phyloP scores from a whole-genome alignment of 148 eudicot genomes.

The Cornus florida region DNA sequence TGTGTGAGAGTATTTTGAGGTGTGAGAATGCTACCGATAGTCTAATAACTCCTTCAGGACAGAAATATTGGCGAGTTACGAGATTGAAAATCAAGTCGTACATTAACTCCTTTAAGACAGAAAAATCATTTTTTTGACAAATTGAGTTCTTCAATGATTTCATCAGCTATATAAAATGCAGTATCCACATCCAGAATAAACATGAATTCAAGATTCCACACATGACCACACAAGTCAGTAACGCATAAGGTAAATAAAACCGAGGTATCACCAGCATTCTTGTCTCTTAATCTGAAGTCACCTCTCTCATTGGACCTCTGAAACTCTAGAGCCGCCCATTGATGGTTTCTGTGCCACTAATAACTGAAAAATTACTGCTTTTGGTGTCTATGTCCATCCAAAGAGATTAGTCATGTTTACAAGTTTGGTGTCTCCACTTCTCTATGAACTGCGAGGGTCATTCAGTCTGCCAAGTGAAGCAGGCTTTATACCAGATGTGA shows the following conservation, averaged over 20 bases:
- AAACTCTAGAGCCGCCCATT: conserved; percentile 11
- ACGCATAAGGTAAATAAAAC: conserved; percentile 32
- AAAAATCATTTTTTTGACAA: conserved; percentile 36
- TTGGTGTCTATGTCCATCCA: neutral
- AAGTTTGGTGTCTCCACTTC: conserved; percentile 33
- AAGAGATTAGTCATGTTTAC: too few species aligned
- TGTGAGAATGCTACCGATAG: too few species aligned
- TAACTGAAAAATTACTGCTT: too few species aligned
- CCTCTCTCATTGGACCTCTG: too few species aligned
- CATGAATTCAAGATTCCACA: conserved; percentile 19
- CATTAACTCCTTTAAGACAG: conserved; percentile 13
- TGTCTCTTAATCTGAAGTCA: conserved; percentile 30
- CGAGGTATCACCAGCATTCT: conserved; percentile 30
- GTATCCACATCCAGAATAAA: conserved; percentile 34
- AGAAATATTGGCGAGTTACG: too few species aligned
- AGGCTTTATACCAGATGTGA: conserved; percentile 41
- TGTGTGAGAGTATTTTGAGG: too few species aligned
- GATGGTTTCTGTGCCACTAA: too few species aligned
- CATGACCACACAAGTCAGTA: neutral
- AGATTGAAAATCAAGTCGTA: conserved; percentile 13
- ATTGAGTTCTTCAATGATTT: conserved; percentile 38
- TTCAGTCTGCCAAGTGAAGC: conserved; percentile 36
- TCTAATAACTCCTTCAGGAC: too few species aligned
- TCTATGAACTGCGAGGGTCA: conserved; percentile 34
- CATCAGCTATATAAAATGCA: conserved; percentile 31